Evolutionary conservation across 441 rosid species (phyloP).

Genomic region (Adansonia madagascariensis): DNA sequence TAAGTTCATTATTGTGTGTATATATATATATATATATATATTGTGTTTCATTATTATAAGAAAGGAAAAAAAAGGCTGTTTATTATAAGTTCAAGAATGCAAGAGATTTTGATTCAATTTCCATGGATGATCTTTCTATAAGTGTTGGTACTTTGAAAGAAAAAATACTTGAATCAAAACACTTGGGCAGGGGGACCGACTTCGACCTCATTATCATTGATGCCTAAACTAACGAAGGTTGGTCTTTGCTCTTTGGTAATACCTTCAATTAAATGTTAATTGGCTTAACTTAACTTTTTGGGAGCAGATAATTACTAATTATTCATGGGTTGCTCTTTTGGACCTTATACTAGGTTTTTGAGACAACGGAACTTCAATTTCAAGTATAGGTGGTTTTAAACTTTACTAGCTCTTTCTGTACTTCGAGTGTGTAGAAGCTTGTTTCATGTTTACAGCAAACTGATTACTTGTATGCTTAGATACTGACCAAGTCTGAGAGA

Average conservation of each 20-base stretch:
- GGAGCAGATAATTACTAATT: not conserved
- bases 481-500: too few species aligned
- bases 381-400: too few species aligned
- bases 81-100: conserved; percentile 99
- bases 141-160: conserved; percentile 97
- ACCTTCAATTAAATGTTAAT: not conserved
- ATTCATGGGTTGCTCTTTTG: not conserved
- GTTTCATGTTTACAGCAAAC: too few species aligned
- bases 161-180: conserved; percentile 93
- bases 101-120: conserved; percentile 87
- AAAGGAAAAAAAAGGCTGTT: conserved; percentile 55
- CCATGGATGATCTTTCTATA: conserved; percentile 95
- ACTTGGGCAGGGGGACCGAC: conserved; percentile 72
- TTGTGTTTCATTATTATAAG: too few species aligned
- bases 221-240: conserved; percentile 98
- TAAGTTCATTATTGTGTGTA: not conserved
- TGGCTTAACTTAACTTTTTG: not conserved
- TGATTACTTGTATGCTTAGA: too few species aligned
- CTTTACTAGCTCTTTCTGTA: too few species aligned
- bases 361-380: too few species aligned
- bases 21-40: too few species aligned
- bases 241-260: conserved; percentile 45
- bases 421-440: too few species aligned
- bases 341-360: not conserved
- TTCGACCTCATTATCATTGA: conserved; percentile 93